A percentile compares a stretch with the other conserved stretches of the same genome.
phyloP scores from a whole-genome alignment of 768 basidiomycete species.

The Termitomyces sp. region DNA sequence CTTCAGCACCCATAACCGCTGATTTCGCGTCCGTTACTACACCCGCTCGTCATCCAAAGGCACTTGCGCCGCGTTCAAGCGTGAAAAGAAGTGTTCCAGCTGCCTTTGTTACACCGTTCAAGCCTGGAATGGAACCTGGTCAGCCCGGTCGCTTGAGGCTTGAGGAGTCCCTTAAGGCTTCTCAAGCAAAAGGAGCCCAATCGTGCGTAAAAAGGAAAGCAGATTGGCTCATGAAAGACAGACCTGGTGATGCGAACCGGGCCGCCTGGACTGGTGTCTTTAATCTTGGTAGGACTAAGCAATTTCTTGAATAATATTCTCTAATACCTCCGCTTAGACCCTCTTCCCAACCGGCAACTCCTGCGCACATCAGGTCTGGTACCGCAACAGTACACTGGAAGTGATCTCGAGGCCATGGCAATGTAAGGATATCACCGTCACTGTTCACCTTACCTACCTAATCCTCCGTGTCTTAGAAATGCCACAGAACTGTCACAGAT shows the following conservation, averaged over 20 bases:
- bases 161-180: constrained; percentile 18
- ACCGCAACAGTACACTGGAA: constrained; percentile 41
- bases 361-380: constrained; percentile 45
- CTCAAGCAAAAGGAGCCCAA: constrained; percentile 1
- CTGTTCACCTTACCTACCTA: constrained; percentile 2
- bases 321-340: constrained; percentile 18
- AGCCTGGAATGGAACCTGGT: constrained; percentile 44
- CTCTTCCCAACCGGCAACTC: constrained; percentile 34
- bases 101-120: constrained; percentile 64
- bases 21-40: constrained; percentile 5
- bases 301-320: background rate
- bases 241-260: constrained; percentile 4
- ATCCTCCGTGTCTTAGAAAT: constrained; percentile 33
- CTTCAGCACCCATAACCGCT: constrained; percentile 22
- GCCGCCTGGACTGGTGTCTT: constrained; percentile 28
- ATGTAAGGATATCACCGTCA: constrained; percentile 36
- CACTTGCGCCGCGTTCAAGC: background rate
- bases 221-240: constrained; percentile 12
- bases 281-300: constrained; percentile 36
- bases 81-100: constrained; percentile 25
- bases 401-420: constrained; percentile 46
- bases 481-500: constrained; percentile 49
- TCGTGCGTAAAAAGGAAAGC: constrained; percentile 12
- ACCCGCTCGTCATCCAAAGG: constrained; percentile 11
- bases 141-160: constrained; percentile 32